phyloP scores from a whole-genome alignment of 257 asterid genomes.

The Solanum rostratum region DNA sequence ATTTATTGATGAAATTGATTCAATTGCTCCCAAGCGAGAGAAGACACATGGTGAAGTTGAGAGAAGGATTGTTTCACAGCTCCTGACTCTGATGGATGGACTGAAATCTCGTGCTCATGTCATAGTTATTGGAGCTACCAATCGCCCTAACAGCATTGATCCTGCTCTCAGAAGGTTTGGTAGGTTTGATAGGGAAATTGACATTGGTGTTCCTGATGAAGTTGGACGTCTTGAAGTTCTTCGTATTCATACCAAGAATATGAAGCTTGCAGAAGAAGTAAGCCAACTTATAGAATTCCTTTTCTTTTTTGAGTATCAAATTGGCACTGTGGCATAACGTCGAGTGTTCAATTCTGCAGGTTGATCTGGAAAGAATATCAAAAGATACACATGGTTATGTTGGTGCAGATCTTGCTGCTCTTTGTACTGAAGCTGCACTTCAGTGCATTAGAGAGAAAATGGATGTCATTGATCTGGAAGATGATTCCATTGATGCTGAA shows the following conservation, averaged over 20 bases:
- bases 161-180: constrained; percentile 57
- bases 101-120: constrained; percentile 48
- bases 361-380: constrained; percentile 39
- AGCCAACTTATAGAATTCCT: background rate
- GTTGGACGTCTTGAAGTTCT: constrained; percentile 57
- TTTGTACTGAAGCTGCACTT: constrained; percentile 58
- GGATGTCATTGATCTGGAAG: constrained; percentile 57
- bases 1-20: constrained; percentile 48
- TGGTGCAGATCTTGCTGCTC: constrained; percentile 57
- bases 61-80: constrained; percentile 51
- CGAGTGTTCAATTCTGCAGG: constrained; percentile 14
- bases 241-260: constrained; percentile 52
- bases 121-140: constrained; percentile 51
- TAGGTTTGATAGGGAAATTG: constrained; percentile 57
- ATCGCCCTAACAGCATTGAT: constrained; percentile 53
- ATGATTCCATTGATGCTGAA: constrained; percentile 51
- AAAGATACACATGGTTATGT: constrained; percentile 48
- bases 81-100: constrained; percentile 50
- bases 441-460: constrained; percentile 54
- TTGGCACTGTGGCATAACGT: background rate
- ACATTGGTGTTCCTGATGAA: constrained; percentile 61
- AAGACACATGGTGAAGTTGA: constrained; percentile 58
- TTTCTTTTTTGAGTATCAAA: background rate
- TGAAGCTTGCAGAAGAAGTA: constrained; percentile 52
- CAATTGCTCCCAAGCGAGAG: constrained; percentile 59